Conservation (phyloP, 805 yeast genomes). For the Starmerella scarabaei region DNA sequence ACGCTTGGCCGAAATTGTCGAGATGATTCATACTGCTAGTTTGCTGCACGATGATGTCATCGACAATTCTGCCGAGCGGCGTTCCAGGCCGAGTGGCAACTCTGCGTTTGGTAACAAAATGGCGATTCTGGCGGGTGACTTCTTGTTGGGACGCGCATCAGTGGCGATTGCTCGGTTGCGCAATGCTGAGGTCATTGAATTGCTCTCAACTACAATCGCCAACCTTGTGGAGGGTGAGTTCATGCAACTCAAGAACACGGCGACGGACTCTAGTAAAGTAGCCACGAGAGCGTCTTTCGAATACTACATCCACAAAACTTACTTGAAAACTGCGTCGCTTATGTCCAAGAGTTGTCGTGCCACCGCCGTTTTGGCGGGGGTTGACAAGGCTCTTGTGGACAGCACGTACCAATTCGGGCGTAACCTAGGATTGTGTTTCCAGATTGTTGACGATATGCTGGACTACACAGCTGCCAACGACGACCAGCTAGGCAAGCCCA, state of each 20-base stretch:
- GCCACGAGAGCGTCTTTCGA: slow-evolving; percentile 65
- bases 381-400: slow-evolving; percentile 61
- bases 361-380: slow-evolving; percentile 84
- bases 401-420: slow-evolving; percentile 83
- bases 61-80: slow-evolving; percentile 70
- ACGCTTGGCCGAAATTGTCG: slow-evolving; percentile 91
- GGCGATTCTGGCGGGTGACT: slow-evolving; percentile 97
- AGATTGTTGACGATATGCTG: slow-evolving; percentile 87
- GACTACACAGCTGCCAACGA: slow-evolving; percentile 79
- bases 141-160: slow-evolving; percentile 87
- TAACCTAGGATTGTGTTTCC: slow-evolving; percentile 89
- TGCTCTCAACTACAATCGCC: slow-evolving; percentile 90
- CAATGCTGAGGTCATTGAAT: slow-evolving; percentile 94
- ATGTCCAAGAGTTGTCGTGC: slow-evolving; percentile 90
- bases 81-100: slow-evolving; percentile 87
- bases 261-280: slow-evolving; percentile 35
- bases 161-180: slow-evolving; percentile 86
- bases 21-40: slow-evolving; percentile 96
- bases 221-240: slow-evolving; percentile 96
- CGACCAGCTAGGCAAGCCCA: slow-evolving; percentile 79
- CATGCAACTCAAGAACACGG: slow-evolving; percentile 94
- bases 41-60: slow-evolving; percentile 93
- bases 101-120: slow-evolving; percentile 89
- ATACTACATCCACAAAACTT: slow-evolving; percentile 88
- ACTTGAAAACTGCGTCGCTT: slow-evolving; percentile 84